Evolutionary conservation across 2,329 filamentous ascomycete genomes (phyloP), one percentile per base, ranked within the genome.

Genomic region (Aspergillus viridinutans): DNA sequence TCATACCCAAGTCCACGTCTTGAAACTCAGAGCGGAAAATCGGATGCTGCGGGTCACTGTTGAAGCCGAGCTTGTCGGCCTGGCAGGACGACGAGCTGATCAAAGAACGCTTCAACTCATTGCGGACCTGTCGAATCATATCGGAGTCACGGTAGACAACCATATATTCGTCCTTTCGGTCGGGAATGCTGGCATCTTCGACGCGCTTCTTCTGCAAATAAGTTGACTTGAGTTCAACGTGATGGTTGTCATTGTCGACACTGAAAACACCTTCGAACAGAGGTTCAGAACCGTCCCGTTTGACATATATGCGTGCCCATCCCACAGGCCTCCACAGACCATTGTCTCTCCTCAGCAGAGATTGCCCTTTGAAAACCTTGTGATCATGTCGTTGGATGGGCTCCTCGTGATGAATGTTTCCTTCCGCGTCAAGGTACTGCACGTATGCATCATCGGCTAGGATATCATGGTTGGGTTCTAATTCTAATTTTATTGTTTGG

Each of bases 81-180:
- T 81, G 80, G 72, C 94, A 99, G 4, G 81, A 80, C 6, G 79
- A 74, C 17, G 73, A 72, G 29, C 73, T 69, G 43, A 70, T 66
- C 8, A 76, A 58, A 54, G 78, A 80, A 60, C 90, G 84, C 75
- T 85, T 89, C 64, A 94, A 74, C 61, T 93, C 88, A 23, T 78
- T 75, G 54, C 83, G 82, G 40, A 58, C 52, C 42, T 64, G 58
- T 68, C 68, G 60, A 67, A 78, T 72, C 68, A 97, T 85, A 72
- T 99, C 94, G 28, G 92, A 96, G 70, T 97, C 92, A 62, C 92
- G 85, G 82, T 90, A 97, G 1, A 97, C 83, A 38, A 97, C 81
- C 92, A 99, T 94, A 69, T 85, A 88, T 59, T 96, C 90, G 32
- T 86, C 83, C 4, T 78, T 80, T 49, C 78, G 74, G 29, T 80